Percentiles rank a stretch among this genome's conserved stretches.
Evolutionary conservation across 257 asterid genomes (phyloP).

Genomic region (Pogostemon cablin): DNA sequence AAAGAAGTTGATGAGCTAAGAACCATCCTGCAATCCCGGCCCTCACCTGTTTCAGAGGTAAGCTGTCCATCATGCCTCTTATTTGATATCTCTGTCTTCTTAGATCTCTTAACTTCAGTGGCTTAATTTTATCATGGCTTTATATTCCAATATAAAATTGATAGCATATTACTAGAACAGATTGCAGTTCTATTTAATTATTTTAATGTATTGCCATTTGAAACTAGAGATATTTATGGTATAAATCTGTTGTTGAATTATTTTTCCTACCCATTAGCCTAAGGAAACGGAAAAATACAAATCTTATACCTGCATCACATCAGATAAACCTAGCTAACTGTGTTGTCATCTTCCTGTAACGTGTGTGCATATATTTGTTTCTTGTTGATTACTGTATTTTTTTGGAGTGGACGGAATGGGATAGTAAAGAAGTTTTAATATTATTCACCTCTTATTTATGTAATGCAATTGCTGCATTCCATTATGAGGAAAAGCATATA

Average conservation of each 20-base stretch:
- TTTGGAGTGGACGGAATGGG: conserved; percentile 4
- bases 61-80: conserved; percentile 37
- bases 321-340: conserved; percentile 10
- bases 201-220: conserved; percentile 16
- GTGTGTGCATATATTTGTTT: conserved; percentile 16
- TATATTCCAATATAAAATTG: conserved; percentile 7
- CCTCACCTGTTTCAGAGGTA: conserved; percentile 74
- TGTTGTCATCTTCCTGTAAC: conserved; percentile 8
- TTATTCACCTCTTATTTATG: conserved; percentile 9
- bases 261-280: conserved; percentile 7
- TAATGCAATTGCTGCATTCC: conserved; percentile 7
- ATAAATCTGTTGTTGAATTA: background rate
- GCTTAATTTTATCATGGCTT: conserved; percentile 12
- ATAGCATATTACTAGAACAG: background rate
- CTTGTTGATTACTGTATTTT: conserved; percentile 4
- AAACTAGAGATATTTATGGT: conserved; percentile 5
- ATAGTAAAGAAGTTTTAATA: background rate
- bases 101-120: conserved; percentile 24
- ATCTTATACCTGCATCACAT: conserved; percentile 10
- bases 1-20: conserved; percentile 66
- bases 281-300: background rate
- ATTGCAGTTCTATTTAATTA: background rate
- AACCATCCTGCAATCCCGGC: conserved; percentile 55
- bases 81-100: conserved; percentile 27
- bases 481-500: conserved; percentile 11